phyloP scores from a whole-genome alignment of 1,139 yeast species.

The Saccharomyces hybrid region DNA sequence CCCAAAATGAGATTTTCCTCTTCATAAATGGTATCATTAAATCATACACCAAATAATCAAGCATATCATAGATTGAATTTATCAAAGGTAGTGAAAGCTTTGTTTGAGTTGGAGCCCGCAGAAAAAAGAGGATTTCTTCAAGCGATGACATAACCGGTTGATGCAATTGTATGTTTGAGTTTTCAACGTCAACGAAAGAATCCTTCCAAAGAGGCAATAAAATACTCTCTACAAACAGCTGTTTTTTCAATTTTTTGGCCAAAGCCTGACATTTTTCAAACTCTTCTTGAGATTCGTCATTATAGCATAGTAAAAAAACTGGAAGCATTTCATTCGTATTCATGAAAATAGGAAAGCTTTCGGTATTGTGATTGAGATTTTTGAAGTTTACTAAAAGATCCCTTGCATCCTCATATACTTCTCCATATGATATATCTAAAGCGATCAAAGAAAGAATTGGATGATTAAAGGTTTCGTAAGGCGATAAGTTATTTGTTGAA shows the following conservation, averaged over 20 bases:
- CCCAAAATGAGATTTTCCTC: conserved; percentile 70
- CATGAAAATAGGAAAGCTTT: conserved; percentile 48
- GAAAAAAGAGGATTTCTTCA: conserved; percentile 71
- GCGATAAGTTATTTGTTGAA: conserved; percentile 50
- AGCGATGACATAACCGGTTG: conserved; percentile 42
- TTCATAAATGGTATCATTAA: conserved; percentile 31
- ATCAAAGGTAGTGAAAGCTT: conserved; percentile 19
- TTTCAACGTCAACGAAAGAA: conserved; percentile 8
- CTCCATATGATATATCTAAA: conserved; percentile 33
- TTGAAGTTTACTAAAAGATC: conserved; percentile 45
- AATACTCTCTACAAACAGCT: conserved; percentile 32
- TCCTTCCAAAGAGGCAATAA: conserved; percentile 28
- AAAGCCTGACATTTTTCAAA: conserved; percentile 27
- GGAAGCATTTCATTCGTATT: conserved; percentile 51
- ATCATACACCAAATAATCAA: conserved; percentile 22
- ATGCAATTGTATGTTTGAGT: conserved; percentile 22
- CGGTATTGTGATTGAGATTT: conserved; percentile 27
- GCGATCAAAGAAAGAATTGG: conserved; percentile 76
- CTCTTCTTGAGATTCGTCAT: conserved; percentile 24
- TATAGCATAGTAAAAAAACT: conserved; percentile 33
- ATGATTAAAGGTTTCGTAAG: conserved; percentile 85
- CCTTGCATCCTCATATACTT: conserved; percentile 44
- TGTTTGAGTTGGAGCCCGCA: conserved; percentile 39
- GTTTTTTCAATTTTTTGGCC: conserved; percentile 34
- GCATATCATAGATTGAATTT: conserved; percentile 22